phyloP scores from a whole-genome alignment of 2,329 filamentous ascomycete species.

The Arthrinium puccinioides region DNA sequence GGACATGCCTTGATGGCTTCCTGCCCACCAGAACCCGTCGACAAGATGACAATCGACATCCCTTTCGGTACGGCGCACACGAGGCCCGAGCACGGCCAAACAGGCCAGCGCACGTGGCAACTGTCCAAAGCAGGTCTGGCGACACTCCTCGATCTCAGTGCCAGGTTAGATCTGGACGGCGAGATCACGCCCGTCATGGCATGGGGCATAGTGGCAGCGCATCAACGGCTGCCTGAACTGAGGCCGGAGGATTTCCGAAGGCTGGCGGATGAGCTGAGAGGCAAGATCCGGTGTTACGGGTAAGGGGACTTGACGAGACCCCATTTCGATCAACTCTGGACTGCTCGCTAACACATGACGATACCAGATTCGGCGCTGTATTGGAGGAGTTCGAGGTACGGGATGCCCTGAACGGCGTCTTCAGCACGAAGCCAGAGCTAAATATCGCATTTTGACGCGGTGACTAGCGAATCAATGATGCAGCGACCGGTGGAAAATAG shows the following conservation, averaged over 20 bases:
- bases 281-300: constrained; percentile 91
- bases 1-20: constrained; percentile 93
- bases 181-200: constrained; percentile 96
- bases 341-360: background rate
- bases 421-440: constrained; percentile 48
- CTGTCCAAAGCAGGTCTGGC: constrained; percentile 68
- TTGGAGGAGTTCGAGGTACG: constrained; percentile 63
- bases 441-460: constrained; percentile 13
- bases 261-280: constrained; percentile 65
- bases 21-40: constrained; percentile 65
- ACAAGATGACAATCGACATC: constrained; percentile 39
- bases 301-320: no score
- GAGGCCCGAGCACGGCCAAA: constrained; percentile 12
- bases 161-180: constrained; percentile 73
- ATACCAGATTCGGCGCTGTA: constrained; percentile 57
- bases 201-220: constrained; percentile 72
- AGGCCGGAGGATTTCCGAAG: constrained; percentile 60
- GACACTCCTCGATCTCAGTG: constrained; percentile 78
- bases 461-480: no score
- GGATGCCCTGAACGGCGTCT: constrained; percentile 68
- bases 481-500: no score
- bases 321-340: background rate
- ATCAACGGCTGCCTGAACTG: constrained; percentile 62
- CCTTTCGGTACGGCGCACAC: constrained; percentile 43
- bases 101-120: constrained; percentile 68